Conservation (phyloP, 169 alveolate species). For the Plasmodium falciparum region DNA sequence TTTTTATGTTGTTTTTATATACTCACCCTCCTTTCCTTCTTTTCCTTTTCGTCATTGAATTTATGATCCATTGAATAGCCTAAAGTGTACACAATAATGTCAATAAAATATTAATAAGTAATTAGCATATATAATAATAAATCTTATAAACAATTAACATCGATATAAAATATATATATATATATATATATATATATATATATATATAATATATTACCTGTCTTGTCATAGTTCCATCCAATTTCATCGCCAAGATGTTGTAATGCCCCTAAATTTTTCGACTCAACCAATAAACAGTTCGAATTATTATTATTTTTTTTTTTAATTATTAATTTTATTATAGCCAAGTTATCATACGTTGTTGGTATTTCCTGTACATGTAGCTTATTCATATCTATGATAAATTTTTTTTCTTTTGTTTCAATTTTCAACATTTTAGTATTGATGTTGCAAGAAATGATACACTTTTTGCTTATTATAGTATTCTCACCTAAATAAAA, state of each 20-base stretch:
- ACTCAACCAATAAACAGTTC: constrained; percentile 15
- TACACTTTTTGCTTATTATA: constrained; percentile 42
- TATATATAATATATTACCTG: constrained; percentile 11
- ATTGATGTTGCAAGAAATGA: neutral
- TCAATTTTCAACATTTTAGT: constrained; percentile 14
- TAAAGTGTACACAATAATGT: too few relatives aligned
- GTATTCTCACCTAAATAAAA: constrained; percentile 27
- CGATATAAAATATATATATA: neutral
- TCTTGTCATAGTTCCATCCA: constrained; percentile 26
- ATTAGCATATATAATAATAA: too few relatives aligned
- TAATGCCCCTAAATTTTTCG: constrained; percentile 24
- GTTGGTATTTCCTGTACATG: constrained; percentile 48
- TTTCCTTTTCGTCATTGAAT: too few relatives aligned
- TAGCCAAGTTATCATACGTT: neutral
- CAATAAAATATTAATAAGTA: too few relatives aligned
- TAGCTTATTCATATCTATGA: constrained; percentile 24
- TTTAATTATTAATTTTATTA: constrained; percentile 11
- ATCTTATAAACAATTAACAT: too few relatives aligned
- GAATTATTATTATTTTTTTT: neutral
- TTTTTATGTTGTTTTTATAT: too few relatives aligned
- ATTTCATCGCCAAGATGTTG: constrained; percentile 64
- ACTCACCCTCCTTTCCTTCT: too few relatives aligned
- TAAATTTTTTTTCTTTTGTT: constrained; percentile 32
- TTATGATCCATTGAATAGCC: too few relatives aligned
- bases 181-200: neutral